Conservation (phyloP, 2,329 filamentous ascomycete species). For the Stemphylium lycopersici region DNA sequence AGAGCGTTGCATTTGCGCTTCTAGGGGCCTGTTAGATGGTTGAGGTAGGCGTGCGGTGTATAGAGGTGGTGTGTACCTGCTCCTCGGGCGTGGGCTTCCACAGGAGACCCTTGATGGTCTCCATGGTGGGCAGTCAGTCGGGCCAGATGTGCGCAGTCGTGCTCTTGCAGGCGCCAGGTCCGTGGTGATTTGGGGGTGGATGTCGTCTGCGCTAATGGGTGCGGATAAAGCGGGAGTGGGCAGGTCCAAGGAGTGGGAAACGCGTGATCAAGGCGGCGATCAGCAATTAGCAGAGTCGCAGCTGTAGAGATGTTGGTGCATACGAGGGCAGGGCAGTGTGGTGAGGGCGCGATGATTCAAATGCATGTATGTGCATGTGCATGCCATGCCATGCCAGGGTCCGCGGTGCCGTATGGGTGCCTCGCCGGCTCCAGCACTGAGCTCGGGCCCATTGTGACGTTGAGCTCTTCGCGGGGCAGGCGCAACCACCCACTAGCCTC, state of each 20-base stretch:
- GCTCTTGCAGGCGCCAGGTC: background rate
- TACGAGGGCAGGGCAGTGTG: background rate
- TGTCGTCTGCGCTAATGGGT: slow-evolving; percentile 4
- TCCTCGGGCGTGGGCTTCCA: slow-evolving; percentile 91
- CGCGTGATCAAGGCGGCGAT: background rate
- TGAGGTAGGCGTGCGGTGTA: background rate
- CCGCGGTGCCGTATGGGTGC: slow-evolving; percentile 18
- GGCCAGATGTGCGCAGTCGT: background rate
- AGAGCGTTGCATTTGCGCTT: slow-evolving; percentile 94
- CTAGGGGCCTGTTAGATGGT: slow-evolving; percentile 55
- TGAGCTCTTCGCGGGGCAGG: slow-evolving; percentile 30
- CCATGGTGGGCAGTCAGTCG: slow-evolving; percentile 64
- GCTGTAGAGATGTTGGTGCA: background rate
- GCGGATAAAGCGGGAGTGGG: slow-evolving; percentile 6
- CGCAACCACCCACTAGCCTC: slow-evolving; percentile 30
- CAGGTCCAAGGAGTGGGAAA: background rate
- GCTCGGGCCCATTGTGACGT: slow-evolving; percentile 35
- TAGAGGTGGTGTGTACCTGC: slow-evolving; percentile 65
- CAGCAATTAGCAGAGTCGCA: background rate
- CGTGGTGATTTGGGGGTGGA: background rate
- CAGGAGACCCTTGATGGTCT: slow-evolving; percentile 84
- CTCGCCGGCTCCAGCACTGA: slow-evolving; percentile 23
- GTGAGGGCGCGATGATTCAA: slow-evolving; percentile 1
- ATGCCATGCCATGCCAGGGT: slow-evolving; percentile 8
- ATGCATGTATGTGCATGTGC: slow-evolving; percentile 13